phyloP scores from a whole-genome alignment of 305 asterid species.

The Solanum hybrid region DNA sequence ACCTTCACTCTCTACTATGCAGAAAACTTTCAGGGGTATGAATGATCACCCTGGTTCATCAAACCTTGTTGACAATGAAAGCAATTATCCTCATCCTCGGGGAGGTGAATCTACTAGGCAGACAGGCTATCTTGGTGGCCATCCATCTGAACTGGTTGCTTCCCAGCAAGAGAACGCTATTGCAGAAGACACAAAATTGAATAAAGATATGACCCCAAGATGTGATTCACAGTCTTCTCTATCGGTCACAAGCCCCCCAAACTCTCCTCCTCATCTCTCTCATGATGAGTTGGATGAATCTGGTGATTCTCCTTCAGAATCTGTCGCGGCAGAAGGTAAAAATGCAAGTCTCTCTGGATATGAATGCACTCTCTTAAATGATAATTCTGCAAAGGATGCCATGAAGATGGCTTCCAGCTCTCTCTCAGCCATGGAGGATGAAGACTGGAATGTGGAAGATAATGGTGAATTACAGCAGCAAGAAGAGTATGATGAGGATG shows the following conservation, averaged over 20 bases:
- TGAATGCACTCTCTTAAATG: constrained; percentile 34
- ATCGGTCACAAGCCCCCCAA: constrained; percentile 95
- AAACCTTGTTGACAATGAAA: constrained; percentile 30
- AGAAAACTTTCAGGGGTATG: constrained; percentile 42
- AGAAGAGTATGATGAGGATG: constrained; percentile 94
- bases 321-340: constrained; percentile 41
- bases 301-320: constrained; percentile 51
- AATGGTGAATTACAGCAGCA: constrained; percentile 56
- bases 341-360: constrained; percentile 25
- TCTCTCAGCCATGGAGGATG: constrained; percentile 61
- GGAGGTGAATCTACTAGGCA: constrained; percentile 38
- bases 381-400: constrained; percentile 35
- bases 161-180: constrained; percentile 31
- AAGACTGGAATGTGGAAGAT: constrained; percentile 79
- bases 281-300: constrained; percentile 93
- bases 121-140: constrained; percentile 38
- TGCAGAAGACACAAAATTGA: constrained; percentile 39
- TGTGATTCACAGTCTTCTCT: constrained; percentile 95
- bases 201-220: constrained; percentile 32
- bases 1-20: constrained; percentile 57
- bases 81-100: constrained; percentile 28
- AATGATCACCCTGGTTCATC: constrained; percentile 44
- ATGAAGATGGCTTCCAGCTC: constrained; percentile 32
- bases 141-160: constrained; percentile 39
- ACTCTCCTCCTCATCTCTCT: constrained; percentile 88